A percentile compares a stretch with the other conserved stretches of the same genome.
phyloP scores from a whole-genome alignment of 441 rosid species.

The Gossypium trilobum region DNA sequence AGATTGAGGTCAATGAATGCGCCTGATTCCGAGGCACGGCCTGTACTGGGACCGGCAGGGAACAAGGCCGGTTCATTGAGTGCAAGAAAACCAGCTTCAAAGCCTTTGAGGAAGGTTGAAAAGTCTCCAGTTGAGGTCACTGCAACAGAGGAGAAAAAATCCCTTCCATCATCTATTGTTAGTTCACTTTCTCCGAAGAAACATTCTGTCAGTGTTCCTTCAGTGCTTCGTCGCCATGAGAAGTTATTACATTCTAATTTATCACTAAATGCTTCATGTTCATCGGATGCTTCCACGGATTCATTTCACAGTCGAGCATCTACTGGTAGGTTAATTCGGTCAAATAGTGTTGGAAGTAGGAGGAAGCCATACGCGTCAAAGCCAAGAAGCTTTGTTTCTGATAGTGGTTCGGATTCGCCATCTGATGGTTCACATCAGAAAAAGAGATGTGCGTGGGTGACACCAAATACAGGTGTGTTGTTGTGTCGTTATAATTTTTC shows the following conservation, averaged over 20 bases:
- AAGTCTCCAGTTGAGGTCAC: conserved; percentile 28
- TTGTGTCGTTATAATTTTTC: conserved; percentile 19
- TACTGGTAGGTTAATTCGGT: conserved; percentile 59
- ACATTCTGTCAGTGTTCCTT: conserved; percentile 38
- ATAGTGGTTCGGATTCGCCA: conserved; percentile 60
- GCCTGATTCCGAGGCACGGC: conserved; percentile 58
- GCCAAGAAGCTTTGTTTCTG: conserved; percentile 68
- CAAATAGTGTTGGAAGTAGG: conserved; percentile 49
- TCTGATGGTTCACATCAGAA: conserved; percentile 42
- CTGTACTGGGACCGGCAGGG: conserved; percentile 50
- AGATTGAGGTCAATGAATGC: conserved; percentile 61
- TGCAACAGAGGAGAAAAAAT: conserved; percentile 33
- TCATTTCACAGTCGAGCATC: conserved; percentile 79
- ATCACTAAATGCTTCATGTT: conserved; percentile 76
- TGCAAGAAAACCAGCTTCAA: conserved; percentile 41
- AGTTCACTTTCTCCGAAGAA: conserved; percentile 40
- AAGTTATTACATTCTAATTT: conserved; percentile 52
- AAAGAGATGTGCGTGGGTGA: conserved; percentile 85
- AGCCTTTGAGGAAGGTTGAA: conserved; percentile 49
- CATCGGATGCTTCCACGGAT: conserved; percentile 87
- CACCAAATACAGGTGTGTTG: conserved; percentile 62
- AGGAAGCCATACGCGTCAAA: conserved; percentile 49
- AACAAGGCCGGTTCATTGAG: conserved; percentile 49
- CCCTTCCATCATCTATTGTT: conserved; percentile 25
- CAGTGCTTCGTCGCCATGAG: conserved; percentile 64